These are phyloP conservation scores for Odonthalia washingtoniensis DNA, from an alignment of 31 red algal genomes.

Conservation along the genomic window DNA sequence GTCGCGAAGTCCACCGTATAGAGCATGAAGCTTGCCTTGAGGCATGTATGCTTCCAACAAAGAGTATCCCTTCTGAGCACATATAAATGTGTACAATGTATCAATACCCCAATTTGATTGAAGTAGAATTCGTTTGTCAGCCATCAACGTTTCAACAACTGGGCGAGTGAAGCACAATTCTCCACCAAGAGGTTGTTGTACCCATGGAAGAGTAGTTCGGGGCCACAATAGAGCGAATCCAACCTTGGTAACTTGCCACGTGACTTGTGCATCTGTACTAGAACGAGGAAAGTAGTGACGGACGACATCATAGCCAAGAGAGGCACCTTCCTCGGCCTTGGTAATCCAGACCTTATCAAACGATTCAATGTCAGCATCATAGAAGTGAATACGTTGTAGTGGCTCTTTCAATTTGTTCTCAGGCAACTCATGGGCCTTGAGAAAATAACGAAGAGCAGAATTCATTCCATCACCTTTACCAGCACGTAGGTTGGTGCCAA, in stretches of 20 bases:
- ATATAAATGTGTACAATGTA: constrained; percentile 81
- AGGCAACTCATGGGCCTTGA: constrained; percentile 37
- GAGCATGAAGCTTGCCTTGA: constrained; percentile 74
- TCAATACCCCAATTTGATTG: constrained; percentile 84
- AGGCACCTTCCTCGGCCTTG: constrained; percentile 68
- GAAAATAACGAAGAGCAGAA: constrained; percentile 64
- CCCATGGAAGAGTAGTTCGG: constrained; percentile 57
- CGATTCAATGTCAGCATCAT: constrained; percentile 81
- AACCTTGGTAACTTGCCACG: constrained; percentile 76
- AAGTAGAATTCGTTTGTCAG: constrained; percentile 46
- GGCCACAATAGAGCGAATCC: constrained; percentile 80
- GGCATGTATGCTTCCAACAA: constrained; percentile 66
- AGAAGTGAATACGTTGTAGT: constrained; percentile 76
- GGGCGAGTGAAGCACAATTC: constrained; percentile 68
- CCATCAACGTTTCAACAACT: constrained; percentile 54
- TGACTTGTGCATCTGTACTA: constrained; percentile 77
- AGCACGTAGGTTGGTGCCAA: constrained; percentile 58
- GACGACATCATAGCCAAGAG: constrained; percentile 75
- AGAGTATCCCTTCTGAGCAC: constrained; percentile 58
- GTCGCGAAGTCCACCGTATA: constrained; percentile 71
- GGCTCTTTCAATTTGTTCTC: constrained; percentile 28
- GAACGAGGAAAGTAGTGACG: constrained; percentile 78
- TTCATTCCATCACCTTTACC: constrained; percentile 92
- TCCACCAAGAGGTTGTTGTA: constrained; percentile 81
- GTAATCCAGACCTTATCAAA: constrained; percentile 66